Evolutionary conservation across 306 rosid genomes (phyloP), one percentile per base, ranked within the genome.

Genomic region (Cyclanthera cordifolia): DNA sequence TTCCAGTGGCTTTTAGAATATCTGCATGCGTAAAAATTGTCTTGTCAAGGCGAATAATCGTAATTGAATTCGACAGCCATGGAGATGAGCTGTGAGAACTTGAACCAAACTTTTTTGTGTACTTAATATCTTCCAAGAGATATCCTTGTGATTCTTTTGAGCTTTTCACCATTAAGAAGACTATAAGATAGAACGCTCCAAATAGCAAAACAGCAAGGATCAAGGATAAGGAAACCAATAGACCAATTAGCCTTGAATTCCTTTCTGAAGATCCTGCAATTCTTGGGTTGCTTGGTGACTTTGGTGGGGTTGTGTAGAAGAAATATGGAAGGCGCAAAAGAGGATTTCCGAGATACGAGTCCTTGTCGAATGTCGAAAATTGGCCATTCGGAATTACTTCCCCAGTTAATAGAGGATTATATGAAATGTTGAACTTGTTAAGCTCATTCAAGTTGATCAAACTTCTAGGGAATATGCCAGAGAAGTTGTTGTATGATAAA

Each of bases 351-450:
- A 83, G 75, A 51, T 87, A 93, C 4, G 99, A 85, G 1, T 80
- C 71, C 60, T 41, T 72, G 3, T 84, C 96, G 43, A 93, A 90
- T 3, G 99, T 93, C n/a, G 72, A 77, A 8, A 93, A 81, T 74
- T 93, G 99, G 54, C 90, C 88, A 0, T 66, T 70, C 0, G 78
- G 6, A 56, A 90, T 87, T 30, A 90, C 80, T 19, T 0, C 34
- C 48, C 99, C 99, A 2, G 86, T 73, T 23, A 93, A 80, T 0
- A 80, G 72, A 53, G 90, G 97, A 72, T 93, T 93, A 72, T 80
- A 90, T 41, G 99, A 93, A 76, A 93, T 78, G 78, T 93, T 93
- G 87, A 93, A 93, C 82, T 86, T 90, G 86, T 5, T 93, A 39
- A 93, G 85, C 71, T 81, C 94, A 24, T 77, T 24, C 79, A 93